Conservation (phyloP, 2,329 filamentous ascomycete genomes). For the Massarina eburnea region DNA sequence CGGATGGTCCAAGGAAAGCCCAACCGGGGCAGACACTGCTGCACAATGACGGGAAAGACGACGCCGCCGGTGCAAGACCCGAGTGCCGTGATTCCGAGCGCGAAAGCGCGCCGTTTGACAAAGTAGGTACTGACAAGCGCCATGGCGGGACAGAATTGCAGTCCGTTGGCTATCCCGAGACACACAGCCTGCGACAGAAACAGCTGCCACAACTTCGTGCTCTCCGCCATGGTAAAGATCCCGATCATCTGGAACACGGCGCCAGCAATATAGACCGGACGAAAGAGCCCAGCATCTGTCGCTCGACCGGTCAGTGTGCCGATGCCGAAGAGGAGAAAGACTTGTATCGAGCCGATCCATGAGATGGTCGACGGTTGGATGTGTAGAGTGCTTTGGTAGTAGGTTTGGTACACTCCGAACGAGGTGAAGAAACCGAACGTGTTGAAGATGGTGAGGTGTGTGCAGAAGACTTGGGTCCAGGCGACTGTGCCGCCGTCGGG, state of each 20-base stretch:
- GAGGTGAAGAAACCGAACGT: slow-evolving; percentile 58
- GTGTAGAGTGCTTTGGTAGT: slow-evolving; percentile 49
- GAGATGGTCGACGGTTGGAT: slow-evolving; percentile 38
- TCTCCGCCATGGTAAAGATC: slow-evolving; percentile 32
- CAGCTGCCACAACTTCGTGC: slow-evolving; percentile 35
- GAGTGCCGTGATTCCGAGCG: slow-evolving; percentile 29
- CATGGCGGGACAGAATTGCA: slow-evolving; percentile 58
- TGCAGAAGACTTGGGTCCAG: slow-evolving; percentile 58
- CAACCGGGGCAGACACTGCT: slow-evolving; percentile 30
- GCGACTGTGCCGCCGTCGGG: slow-evolving; percentile 55
- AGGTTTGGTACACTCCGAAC: slow-evolving; percentile 60
- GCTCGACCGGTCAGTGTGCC: slow-evolving; percentile 34
- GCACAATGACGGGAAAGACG: slow-evolving; percentile 35
- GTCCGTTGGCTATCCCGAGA: slow-evolving; percentile 55
- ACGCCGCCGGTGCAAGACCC: slow-evolving; percentile 34
- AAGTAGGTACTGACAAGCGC: slow-evolving; percentile 52
- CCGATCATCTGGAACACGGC: slow-evolving; percentile 37
- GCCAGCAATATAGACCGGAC: slow-evolving; percentile 28
- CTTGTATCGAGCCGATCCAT: slow-evolving; percentile 37
- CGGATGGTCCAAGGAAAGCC: slow-evolving; percentile 66
- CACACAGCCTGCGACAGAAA: slow-evolving; percentile 57
- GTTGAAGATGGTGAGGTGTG: slow-evolving; percentile 57
- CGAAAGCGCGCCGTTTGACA: slow-evolving; percentile 29
- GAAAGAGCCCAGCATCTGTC: slow-evolving; percentile 34
- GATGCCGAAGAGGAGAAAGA: slow-evolving; percentile 35